Evolutionary conservation across 345 rosid genomes (phyloP), one percentile per base, ranked within the genome.

Genomic region (Brassica juncea): DNA sequence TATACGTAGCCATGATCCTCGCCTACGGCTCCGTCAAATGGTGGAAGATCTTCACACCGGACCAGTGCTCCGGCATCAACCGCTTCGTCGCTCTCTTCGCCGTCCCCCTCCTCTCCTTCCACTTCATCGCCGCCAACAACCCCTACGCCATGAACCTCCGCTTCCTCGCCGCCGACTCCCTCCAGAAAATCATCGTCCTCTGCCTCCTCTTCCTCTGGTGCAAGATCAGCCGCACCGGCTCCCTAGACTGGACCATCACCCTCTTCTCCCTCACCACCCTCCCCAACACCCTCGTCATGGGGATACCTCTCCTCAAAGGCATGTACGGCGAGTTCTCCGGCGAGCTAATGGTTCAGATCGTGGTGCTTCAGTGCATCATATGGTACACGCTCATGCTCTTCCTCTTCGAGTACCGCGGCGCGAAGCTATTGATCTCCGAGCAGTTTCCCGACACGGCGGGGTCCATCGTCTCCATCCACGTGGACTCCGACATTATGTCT

Each of bases 1-100:
- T 95, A 30, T 95, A 95, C 83, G 99, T 95, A 84, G 99, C 99
- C 76, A 93, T 95, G 98, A 82, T 88, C 71, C 79, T 95, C 39
- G 99, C 98, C 2, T 95, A 95, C 70, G 98, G 99, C 16, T 95
- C 99, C 0, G 99, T 95, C 52, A 92, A 90, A 77, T 95, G 99
- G 99, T 95, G 99, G 99, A 93, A 93, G 74, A 93, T 95, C 70
- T 95, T 95, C 86, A 86, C 94, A 12, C 99, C 97, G 1, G 98
- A 90, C 30, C 99, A 95, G 78, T 95, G 99, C 82, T 93, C 98
- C 28, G 99, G 98, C 60, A 95, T 95, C 85, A 95, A 95, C 82
- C 97, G 99, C 6, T 93, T 95, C 74, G 99, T 95, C 19, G 99
- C 99, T 37, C 90, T 95, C 16, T 95, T 95, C 82, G 99, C 99